Evolutionary conservation across 768 basidiomycete species (phyloP).

Genomic region (Lentinula detonsa): DNA sequence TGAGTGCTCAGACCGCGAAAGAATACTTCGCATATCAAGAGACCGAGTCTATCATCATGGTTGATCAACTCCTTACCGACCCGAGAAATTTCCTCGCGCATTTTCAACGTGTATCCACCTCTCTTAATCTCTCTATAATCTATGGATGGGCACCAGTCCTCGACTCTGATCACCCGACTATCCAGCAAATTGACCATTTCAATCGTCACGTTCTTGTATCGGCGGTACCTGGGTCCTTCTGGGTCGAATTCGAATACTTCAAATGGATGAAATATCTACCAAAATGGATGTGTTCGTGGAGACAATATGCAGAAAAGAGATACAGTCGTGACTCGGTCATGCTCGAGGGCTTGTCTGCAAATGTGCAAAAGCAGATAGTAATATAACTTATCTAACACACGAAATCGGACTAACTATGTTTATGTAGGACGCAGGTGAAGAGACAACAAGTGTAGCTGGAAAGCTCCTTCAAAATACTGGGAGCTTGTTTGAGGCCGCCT

Average conservation of each 20-base stretch:
- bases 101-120: conserved; percentile 11
- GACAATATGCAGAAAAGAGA: conserved; percentile 13
- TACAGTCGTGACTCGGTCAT: conserved; percentile 11
- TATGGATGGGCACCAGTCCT: conserved; percentile 12
- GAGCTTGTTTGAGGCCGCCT: background rate
- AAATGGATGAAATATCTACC: conserved; percentile 21
- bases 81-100: background rate
- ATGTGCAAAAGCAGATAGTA: background rate
- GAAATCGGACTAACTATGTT: background rate
- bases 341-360: conserved; percentile 12
- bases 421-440: background rate
- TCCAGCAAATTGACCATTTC: conserved; percentile 12
- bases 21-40: background rate
- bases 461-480: background rate
- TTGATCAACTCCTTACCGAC: background rate
- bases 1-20: background rate
- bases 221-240: conserved; percentile 21
- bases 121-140: conserved; percentile 9
- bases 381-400: background rate
- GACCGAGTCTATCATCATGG: background rate
- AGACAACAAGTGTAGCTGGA: background rate
- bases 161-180: conserved; percentile 9
- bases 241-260: conserved; percentile 26
- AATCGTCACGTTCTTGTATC: conserved; percentile 18
- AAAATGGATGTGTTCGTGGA: conserved; percentile 21